Percentiles rank a stretch among this genome's conserved stretches.
Evolutionary conservation across 2,329 filamentous ascomycete species (phyloP).

Genomic region (Macroventuria anomochaeta): DNA sequence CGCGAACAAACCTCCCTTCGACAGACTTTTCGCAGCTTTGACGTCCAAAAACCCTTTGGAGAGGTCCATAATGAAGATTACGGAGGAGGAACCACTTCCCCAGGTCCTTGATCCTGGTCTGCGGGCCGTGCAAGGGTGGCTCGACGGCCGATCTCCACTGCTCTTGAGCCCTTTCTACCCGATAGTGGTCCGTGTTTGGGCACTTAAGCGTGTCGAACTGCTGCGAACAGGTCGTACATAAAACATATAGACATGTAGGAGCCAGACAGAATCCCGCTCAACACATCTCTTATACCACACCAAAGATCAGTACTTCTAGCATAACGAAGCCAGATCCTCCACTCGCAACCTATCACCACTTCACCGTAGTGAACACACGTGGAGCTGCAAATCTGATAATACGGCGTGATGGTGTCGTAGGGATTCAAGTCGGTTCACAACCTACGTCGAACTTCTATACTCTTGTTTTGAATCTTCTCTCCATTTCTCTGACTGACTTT

Average conservation of each 20-base stretch:
- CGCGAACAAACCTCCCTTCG: not conserved
- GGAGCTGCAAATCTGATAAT: no score
- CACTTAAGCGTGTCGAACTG: not conserved
- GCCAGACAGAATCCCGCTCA: no score
- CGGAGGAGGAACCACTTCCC: not conserved
- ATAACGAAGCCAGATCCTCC: no score
- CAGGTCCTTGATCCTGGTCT: slow-evolving; percentile 4
- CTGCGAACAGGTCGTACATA: not conserved
- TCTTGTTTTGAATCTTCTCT: no score
- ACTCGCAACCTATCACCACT: no score
- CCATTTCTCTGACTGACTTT: no score
- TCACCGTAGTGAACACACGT: no score
- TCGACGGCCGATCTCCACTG: slow-evolving; percentile 5
- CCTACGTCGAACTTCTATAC: no score
- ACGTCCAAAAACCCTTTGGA: not conserved
- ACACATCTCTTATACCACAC: no score
- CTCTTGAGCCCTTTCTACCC: slow-evolving; percentile 1
- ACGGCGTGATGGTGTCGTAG: no score
- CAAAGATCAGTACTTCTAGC: no score
- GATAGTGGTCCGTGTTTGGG: slow-evolving; percentile 2
- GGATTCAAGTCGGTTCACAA: no score
- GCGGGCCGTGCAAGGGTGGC: slow-evolving; percentile 2
- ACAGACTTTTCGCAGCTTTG: not conserved
- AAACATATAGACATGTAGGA: not conserved
- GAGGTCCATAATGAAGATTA: slow-evolving; percentile 1